Percentiles rank a stretch among this genome's conserved stretches.
Evolutionary conservation across 2,329 filamentous ascomycete genomes (phyloP).

Genomic region (Beauveria pseudobassiana): DNA sequence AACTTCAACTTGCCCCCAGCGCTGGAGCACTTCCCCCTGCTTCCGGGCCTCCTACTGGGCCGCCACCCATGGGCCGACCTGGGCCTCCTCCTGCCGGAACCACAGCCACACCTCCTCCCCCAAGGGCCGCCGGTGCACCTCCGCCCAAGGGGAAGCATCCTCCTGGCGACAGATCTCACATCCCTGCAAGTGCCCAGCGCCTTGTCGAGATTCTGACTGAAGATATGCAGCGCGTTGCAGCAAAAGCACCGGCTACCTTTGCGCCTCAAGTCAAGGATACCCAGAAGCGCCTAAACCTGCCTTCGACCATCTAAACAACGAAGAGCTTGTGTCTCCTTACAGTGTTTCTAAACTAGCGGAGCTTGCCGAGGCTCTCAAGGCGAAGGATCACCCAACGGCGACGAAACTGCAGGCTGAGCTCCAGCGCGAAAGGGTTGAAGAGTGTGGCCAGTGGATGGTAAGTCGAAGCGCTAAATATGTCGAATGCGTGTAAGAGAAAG

Average conservation of each 20-base stretch:
- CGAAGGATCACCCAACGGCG: conserved; percentile 62
- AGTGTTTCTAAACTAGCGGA: conserved; percentile 62
- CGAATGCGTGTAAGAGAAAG: too few species aligned
- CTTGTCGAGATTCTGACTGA: conserved; percentile 73
- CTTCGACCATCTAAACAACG: conserved; percentile 97
- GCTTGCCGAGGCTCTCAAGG: conserved; percentile 58
- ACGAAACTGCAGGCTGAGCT: conserved; percentile 66
- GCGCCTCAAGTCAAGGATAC: conserved; percentile 87
- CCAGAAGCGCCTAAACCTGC: conserved; percentile 80
- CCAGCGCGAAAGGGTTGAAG: conserved; percentile 67
- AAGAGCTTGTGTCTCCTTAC: conserved; percentile 75
- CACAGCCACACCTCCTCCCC: conserved; percentile 34
- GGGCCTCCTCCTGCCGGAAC: conserved; percentile 22
- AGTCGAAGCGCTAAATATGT: conserved; percentile 25
- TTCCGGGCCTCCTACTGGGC: conserved; percentile 29
- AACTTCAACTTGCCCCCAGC: conserved; percentile 43
- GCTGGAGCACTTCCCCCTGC: conserved; percentile 31
- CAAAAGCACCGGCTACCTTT: conserved; percentile 79
- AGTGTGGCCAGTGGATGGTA: conserved; percentile 86
- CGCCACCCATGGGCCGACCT: conserved; percentile 25
- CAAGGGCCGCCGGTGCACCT: conserved; percentile 41
- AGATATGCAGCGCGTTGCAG: conserved; percentile 84
- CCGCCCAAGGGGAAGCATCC: conserved; percentile 59
- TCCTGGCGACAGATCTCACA: conserved; percentile 82
- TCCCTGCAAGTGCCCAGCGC: conserved; percentile 66